Conservation (phyloP, 208 protist species). For the Leishmania arabica region DNA sequence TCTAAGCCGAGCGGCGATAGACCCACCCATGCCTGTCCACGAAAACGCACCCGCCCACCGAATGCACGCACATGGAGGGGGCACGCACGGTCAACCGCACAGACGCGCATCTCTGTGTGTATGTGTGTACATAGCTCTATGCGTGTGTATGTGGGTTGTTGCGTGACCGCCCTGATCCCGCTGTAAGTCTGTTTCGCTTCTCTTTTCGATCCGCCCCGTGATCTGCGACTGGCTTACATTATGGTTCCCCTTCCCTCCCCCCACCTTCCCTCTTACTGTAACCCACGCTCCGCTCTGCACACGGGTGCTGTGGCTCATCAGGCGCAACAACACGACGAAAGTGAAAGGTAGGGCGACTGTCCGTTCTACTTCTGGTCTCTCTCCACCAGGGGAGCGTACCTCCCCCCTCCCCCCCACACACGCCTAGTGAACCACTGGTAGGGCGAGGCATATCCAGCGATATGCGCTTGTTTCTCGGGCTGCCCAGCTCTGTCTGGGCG, state of each 20-base stretch:
- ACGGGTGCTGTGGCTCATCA: not conserved
- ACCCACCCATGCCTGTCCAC: not conserved
- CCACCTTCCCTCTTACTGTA: not conserved
- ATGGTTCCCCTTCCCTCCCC: not conserved
- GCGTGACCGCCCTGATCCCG: not conserved
- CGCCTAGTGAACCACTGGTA: not conserved
- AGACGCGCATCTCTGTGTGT: not conserved
- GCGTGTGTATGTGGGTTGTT: not conserved
- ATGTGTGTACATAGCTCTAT: not conserved
- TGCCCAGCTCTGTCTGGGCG: slow-evolving; percentile 43
- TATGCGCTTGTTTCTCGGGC: slow-evolving; percentile 29
- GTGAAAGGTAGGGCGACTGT: not conserved
- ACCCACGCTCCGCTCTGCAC: not conserved
- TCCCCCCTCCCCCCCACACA: not conserved
- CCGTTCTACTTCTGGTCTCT: not conserved
- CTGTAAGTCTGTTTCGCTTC: not conserved
- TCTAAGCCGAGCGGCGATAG: not conserved
- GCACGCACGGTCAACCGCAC: too few relatives aligned
- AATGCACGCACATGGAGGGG: not conserved
- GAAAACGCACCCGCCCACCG: not conserved
- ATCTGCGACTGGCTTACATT: not conserved
- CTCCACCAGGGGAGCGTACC: not conserved
- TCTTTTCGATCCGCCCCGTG: not conserved
- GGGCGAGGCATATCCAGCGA: not conserved
- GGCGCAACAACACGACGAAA: not conserved